Evolutionary conservation across 768 basidiomycete species (phyloP).

Genomic region (Mycena latifolia): DNA sequence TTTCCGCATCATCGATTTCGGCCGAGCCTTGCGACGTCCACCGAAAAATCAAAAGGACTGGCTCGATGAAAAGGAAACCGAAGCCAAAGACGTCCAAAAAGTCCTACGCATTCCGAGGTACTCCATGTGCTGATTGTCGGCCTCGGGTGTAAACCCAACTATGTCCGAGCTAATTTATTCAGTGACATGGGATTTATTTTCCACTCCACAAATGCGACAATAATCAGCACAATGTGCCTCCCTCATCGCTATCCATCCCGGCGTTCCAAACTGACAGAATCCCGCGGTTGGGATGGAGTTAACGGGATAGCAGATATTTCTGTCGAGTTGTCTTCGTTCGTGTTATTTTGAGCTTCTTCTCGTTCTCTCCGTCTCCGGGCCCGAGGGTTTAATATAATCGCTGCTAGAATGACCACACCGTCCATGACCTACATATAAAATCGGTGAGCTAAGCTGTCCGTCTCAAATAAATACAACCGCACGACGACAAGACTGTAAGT

Average conservation of each 20-base stretch:
- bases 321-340: neutral
- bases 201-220: neutral
- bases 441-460: slow-evolving; percentile 10
- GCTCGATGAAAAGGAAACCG: slow-evolving; percentile 23
- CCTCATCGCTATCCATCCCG: neutral
- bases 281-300: neutral
- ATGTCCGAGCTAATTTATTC: neutral
- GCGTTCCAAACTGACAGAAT: neutral
- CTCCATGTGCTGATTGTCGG: slow-evolving; percentile 24
- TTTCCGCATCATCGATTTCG: slow-evolving; percentile 67
- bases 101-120: slow-evolving; percentile 28
- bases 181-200: neutral
- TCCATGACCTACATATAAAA: slow-evolving; percentile 69
- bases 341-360: slow-evolving; percentile 18
- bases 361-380: slow-evolving; percentile 53
- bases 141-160: neutral
- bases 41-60: slow-evolving; percentile 22
- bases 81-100: slow-evolving; percentile 30
- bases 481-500: slow-evolving; percentile 76
- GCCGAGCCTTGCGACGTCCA: slow-evolving; percentile 44
- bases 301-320: neutral
- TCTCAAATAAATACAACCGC: slow-evolving; percentile 35
- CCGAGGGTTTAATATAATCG: slow-evolving; percentile 73
- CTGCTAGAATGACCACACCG: slow-evolving; percentile 68
- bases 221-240: too few relatives aligned